Conservation (phyloP, 1,139 yeast genomes). For the Geotrichum fermentans region DNA sequence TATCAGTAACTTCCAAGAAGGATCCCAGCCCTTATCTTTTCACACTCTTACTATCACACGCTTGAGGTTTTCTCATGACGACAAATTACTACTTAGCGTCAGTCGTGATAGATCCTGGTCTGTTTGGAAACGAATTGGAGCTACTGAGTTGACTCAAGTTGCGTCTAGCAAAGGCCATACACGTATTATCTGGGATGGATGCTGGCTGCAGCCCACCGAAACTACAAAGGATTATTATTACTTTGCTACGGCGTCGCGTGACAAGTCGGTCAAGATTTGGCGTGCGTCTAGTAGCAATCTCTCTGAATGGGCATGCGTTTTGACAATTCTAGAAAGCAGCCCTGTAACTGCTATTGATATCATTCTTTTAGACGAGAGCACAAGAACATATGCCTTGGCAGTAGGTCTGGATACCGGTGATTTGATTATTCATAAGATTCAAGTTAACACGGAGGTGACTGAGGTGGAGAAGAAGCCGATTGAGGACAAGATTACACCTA, state of each 20-base stretch:
- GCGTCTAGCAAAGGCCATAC: slow-evolving; percentile 64
- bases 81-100: slow-evolving; percentile 65
- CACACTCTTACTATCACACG: slow-evolving; percentile 86
- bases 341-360: slow-evolving; percentile 75
- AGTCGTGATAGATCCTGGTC: slow-evolving; percentile 88
- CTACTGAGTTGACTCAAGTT: slow-evolving; percentile 30
- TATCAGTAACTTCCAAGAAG: slow-evolving; percentile 57
- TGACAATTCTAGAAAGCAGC: slow-evolving; percentile 32
- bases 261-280: slow-evolving; percentile 77
- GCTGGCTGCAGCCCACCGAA: slow-evolving; percentile 48
- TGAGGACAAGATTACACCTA: slow-evolving; percentile 44
- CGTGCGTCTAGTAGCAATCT: slow-evolving; percentile 24
- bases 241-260: slow-evolving; percentile 86
- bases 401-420: slow-evolving; percentile 72
- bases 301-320: slow-evolving; percentile 23
- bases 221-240: slow-evolving; percentile 28
- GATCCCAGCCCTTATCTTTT: slow-evolving; percentile 47
- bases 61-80: slow-evolving; percentile 69
- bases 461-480: slow-evolving; percentile 37
- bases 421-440: slow-evolving; percentile 36
- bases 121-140: slow-evolving; percentile 57
- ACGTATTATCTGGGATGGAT: slow-evolving; percentile 93
- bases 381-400: slow-evolving; percentile 44
- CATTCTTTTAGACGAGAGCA: neutral
- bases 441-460: slow-evolving; percentile 16